Evolutionary conservation across 1,284 basidiomycete genomes (phyloP), one percentile per base, ranked within the genome.

Genomic region (Heterobasidion annosum): DNA sequence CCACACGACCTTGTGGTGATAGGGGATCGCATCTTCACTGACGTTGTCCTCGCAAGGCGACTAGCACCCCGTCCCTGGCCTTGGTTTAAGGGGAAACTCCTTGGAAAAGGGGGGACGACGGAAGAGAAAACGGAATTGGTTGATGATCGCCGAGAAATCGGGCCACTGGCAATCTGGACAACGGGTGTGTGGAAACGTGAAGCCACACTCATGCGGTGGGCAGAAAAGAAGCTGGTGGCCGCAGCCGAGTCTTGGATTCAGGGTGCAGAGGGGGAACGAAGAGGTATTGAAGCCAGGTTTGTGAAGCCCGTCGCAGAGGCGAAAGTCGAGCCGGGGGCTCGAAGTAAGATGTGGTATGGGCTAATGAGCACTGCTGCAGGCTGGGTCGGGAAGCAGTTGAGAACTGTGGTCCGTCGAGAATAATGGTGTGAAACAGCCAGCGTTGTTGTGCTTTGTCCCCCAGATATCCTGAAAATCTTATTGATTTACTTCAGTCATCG

Each of bases 21-120:
- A 9, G 95, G 95, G 1, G 95, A 98, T 70, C 78, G 95, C 9
- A 72, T 95, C 44, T 90, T 95, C 64, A 98, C 95, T 0, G 95
- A 98, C 67, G 74, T 95, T 16, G 80, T 97, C 47, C 76, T 98
- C 64, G 88, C 93, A 5, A 87, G 89, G 60, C 83, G 92, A 46
- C 83, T 90, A 74, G 57, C 63, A 7, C 66, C 64, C 25, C 57
- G 58, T 18, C 56, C 56, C 32, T 51, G 59, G 13, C 35, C 54
- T 18, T 49, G 47, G 42, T 52, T 35, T 7, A 8, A 12, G 5
- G 13, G 13, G 42, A 3, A 43, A 15, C 13, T 15, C 13, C 40
- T 43, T 16, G 40, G 16, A 3, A 13, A 13, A 1, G 40, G 16
- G 12, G 40, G 6, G 40, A 43, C 4, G 45, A 19, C 18, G 45